phyloP scores from a whole-genome alignment of 331 rosid species.

The Acacia pycnantha region DNA sequence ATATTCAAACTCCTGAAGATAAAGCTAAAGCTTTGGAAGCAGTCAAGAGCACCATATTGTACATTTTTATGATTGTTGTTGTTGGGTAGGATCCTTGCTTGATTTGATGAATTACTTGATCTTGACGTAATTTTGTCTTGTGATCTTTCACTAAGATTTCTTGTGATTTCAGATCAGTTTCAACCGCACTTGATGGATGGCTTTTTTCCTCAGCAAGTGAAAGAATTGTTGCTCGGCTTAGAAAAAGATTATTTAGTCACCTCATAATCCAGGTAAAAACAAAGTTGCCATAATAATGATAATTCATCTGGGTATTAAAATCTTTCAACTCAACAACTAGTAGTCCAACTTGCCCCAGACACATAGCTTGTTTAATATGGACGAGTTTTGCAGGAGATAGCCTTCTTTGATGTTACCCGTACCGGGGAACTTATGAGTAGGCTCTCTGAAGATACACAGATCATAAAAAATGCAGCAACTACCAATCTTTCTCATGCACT shows the following conservation, averaged over 20 bases:
- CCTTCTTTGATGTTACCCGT: constrained; percentile 80
- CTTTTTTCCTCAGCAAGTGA: constrained; percentile 79
- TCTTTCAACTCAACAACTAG: neutral
- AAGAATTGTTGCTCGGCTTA: constrained; percentile 77
- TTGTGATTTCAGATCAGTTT: constrained; percentile 59
- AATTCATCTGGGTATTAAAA: neutral
- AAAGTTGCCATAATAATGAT: neutral
- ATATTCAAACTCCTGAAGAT: constrained; percentile 54
- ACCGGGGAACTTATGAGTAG: constrained; percentile 87
- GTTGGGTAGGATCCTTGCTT: constrained; percentile 53
- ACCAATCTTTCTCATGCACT: constrained; percentile 60
- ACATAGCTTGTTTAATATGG: constrained; percentile 7
- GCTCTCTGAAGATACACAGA: constrained; percentile 86
- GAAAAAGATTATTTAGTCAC: constrained; percentile 71
- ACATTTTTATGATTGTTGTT: constrained; percentile 54
- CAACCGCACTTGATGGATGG: constrained; percentile 79
- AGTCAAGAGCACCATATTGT: constrained; percentile 63
- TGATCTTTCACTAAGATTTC: constrained; percentile 21
- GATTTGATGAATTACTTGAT: neutral
- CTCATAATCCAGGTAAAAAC: constrained; percentile 67
- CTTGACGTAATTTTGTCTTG: neutral
- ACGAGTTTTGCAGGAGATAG: constrained; percentile 70
- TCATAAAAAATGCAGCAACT: constrained; percentile 87
- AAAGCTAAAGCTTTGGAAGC: constrained; percentile 57
- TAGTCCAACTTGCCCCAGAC: neutral